Percentiles rank a stretch among this genome's conserved stretches.
Evolutionary conservation across 805 yeast species (phyloP).

Genomic region (Zygosaccharomyces siamensis): DNA sequence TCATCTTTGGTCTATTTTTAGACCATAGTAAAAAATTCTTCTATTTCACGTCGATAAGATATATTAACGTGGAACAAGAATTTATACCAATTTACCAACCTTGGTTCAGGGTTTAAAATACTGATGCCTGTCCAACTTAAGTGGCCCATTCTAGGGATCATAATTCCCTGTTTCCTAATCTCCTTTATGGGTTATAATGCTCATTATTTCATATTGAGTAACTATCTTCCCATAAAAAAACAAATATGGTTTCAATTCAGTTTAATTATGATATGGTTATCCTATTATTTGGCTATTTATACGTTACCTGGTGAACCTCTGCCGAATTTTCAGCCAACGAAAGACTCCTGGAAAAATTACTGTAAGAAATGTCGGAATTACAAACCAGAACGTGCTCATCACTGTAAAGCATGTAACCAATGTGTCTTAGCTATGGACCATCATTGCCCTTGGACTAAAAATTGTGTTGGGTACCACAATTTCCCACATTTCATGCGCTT

Average conservation of each 20-base stretch:
- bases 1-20: too few species aligned
- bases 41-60: too few species aligned
- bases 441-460: constrained; percentile 90
- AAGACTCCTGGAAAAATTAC: constrained; percentile 53
- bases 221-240: constrained; percentile 36
- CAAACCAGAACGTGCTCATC: constrained; percentile 84
- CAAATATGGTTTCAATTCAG: constrained; percentile 47
- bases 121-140: constrained; percentile 39
- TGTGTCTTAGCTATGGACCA: constrained; percentile 93
- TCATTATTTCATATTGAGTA: constrained; percentile 50
- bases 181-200: constrained; percentile 57
- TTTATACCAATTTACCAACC: not conserved
- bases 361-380: constrained; percentile 66
- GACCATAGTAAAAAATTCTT: too few species aligned
- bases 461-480: constrained; percentile 79
- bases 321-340: constrained; percentile 38
- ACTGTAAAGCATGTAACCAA: constrained; percentile 66
- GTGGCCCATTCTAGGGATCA: constrained; percentile 48
- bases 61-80: not conserved
- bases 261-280: constrained; percentile 61
- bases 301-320: constrained; percentile 70
- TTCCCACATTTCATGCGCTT: constrained; percentile 78
- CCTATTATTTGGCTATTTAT: constrained; percentile 65
- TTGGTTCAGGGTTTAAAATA: not conserved
- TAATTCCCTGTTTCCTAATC: constrained; percentile 61